Evolutionary conservation across 495 filamentous ascomycete species (phyloP), one percentile per base, ranked within the genome.

Genomic region (Niebla homalea): DNA sequence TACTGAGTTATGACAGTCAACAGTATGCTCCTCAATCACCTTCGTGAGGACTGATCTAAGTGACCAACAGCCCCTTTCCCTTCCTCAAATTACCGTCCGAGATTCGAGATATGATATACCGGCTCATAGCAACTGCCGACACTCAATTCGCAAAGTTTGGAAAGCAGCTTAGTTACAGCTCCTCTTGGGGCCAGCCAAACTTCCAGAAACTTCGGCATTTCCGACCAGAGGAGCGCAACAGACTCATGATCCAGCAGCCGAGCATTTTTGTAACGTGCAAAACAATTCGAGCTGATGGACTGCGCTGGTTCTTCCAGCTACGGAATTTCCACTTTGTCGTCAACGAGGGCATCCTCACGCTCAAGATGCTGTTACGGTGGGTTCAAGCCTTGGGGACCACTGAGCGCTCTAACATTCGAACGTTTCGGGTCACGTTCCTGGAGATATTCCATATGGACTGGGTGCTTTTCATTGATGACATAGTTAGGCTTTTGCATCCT

Each of bases 61-160:
- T 45, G 5, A 26, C 12, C 10, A n/a, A 35, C 45, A 48, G 45
- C 10, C 45, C 36, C 35, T 41, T 50, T 35, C 19, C n/a, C 4
- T 50, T 50, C 19, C 37, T 43, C 23, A 26, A 32, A 18, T 37
- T 50, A 29, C 37, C 48, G 21, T 20, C 22, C 0, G 48, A 50
- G 22, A 19, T 50, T 45, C 36, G 48, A n/a, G 36, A 50, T 25
- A 50, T 50, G 48, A 50, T 50, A 10, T 50, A 50, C 48, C 18
- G 2, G 36, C 32, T 48, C 21, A 2, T 48, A 2, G 1, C n/a
- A 1, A 18, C 1, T 18, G 36, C 35, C 26, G 45, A 48, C 23
- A 48, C 19, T 1, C 25, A 48, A 12, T 18, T 26, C 21, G 15
- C 19, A 18, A 5, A 26, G 10, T 35, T 35, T 18, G n/a, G 45